Evolutionary conservation across 208 protist genomes (phyloP).

Genomic region (Angomonas ambiguus): DNA sequence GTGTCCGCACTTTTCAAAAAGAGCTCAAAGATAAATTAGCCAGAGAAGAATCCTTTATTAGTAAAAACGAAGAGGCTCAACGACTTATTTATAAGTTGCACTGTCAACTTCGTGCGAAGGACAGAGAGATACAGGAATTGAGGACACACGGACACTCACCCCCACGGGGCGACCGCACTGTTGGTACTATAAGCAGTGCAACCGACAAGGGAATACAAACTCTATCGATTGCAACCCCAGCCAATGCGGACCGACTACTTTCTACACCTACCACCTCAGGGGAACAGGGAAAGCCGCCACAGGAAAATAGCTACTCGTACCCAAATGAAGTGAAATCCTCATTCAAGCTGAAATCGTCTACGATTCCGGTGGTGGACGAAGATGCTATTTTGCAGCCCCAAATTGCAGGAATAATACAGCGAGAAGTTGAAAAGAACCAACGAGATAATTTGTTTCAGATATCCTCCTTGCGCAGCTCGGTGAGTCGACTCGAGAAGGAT

Average conservation of each 20-base stretch:
- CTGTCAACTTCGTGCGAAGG: conserved; percentile 57
- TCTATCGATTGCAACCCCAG: background rate
- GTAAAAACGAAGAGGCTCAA: conserved; percentile 67
- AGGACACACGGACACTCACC: conserved; percentile 25
- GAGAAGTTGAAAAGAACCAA: conserved; percentile 50
- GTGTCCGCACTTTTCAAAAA: conserved; percentile 58
- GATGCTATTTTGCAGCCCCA: conserved; percentile 42
- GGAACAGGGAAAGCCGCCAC: background rate
- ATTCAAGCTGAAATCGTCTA: background rate
- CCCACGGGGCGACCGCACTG: background rate
- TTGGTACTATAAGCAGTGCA: background rate
- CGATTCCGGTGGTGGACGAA: conserved; percentile 15
- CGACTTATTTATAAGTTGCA: conserved; percentile 67
- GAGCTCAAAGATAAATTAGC: conserved; percentile 64
- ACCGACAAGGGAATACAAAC: conserved; percentile 7
- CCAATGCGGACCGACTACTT: background rate
- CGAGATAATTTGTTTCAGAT: conserved; percentile 64
- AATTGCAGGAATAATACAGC: conserved; percentile 40
- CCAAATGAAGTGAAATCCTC: background rate
- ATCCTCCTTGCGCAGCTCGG: conserved; percentile 41
- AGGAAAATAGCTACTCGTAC: background rate
- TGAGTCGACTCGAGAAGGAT: conserved; percentile 47
- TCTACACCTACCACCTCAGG: background rate
- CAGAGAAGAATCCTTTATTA: conserved; percentile 59
- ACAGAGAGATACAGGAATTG: conserved; percentile 61